These are phyloP conservation scores for Ascochyta koolunga DNA, from an alignment of 2,329 filamentous ascomycete species.

Conservation along the genomic window DNA sequence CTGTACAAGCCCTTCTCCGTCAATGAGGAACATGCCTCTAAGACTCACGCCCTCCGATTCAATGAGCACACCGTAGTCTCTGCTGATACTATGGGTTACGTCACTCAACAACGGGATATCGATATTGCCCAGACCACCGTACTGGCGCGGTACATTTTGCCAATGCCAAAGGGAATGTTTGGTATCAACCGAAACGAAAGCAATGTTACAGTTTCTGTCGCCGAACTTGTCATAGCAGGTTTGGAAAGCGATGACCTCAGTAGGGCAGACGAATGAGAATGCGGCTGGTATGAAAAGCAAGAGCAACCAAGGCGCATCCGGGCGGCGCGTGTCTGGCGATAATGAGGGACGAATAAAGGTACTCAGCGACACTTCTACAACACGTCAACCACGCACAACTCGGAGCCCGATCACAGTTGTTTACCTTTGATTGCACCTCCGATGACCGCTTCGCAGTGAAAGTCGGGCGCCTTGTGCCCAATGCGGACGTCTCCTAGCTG, in stretches of 20 bases:
- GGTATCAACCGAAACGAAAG: slow-evolving; percentile 40
- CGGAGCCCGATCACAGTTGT: background rate
- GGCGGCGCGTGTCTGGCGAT: slow-evolving; percentile 5
- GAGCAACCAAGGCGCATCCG: slow-evolving; percentile 33
- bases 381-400: slow-evolving; percentile 4
- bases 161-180: slow-evolving; percentile 41
- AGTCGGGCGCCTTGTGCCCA: slow-evolving; percentile 35
- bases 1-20: slow-evolving; percentile 34
- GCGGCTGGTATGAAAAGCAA: slow-evolving; percentile 41
- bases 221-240: slow-evolving; percentile 37
- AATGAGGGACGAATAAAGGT: slow-evolving; percentile 29
- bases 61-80: slow-evolving; percentile 38
- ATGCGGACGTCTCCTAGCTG: slow-evolving; percentile 31
- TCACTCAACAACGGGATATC: slow-evolving; percentile 39
- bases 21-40: slow-evolving; percentile 40
- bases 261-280: slow-evolving; percentile 42
- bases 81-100: slow-evolving; percentile 34
- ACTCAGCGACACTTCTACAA: slow-evolving; percentile 29
- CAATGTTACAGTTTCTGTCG: slow-evolving; percentile 32
- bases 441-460: slow-evolving; percentile 36
- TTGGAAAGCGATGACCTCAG: slow-evolving; percentile 40
- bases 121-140: slow-evolving; percentile 36
- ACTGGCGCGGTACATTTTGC: slow-evolving; percentile 37
- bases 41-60: slow-evolving; percentile 39
- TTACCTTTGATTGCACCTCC: slow-evolving; percentile 31